These are phyloP conservation scores for Cyclocybe aegerita DNA, from an alignment of 768 basidiomycete species.

Conservation along the genomic window DNA sequence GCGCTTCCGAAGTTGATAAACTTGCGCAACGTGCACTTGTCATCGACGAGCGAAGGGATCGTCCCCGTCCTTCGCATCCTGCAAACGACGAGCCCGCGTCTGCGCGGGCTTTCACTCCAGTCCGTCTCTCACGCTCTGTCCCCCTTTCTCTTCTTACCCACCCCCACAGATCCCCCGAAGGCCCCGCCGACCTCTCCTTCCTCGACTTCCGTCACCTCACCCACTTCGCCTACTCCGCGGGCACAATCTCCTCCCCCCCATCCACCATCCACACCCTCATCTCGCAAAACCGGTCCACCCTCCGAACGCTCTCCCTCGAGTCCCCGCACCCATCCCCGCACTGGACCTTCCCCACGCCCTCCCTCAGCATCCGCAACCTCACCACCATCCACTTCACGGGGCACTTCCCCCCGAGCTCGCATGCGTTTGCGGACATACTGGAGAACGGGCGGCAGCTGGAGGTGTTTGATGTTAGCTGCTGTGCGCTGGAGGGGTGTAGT, in stretches of 20 bases:
- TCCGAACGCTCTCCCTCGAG: slow-evolving; percentile 55
- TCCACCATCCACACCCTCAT: slow-evolving; percentile 45
- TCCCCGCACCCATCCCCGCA: slow-evolving; percentile 47
- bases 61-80: slow-evolving; percentile 51
- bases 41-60: slow-evolving; percentile 55
- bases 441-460: slow-evolving; percentile 63
- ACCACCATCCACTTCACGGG: slow-evolving; percentile 64
- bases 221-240: slow-evolving; percentile 56
- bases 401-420: slow-evolving; percentile 46
- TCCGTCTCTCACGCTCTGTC: slow-evolving; percentile 23
- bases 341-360: slow-evolving; percentile 57
- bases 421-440: slow-evolving; percentile 60
- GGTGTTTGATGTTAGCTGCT: slow-evolving; percentile 50
- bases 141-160: neutral
- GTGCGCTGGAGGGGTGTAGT: slow-evolving; percentile 49
- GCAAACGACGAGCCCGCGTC: slow-evolving; percentile 47
- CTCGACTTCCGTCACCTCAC: slow-evolving; percentile 54
- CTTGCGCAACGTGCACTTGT: slow-evolving; percentile 59
- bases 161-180: slow-evolving; percentile 39
- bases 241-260: slow-evolving; percentile 26
- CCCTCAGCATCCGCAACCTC: slow-evolving; percentile 60
- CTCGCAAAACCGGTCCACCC: slow-evolving; percentile 46
- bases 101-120: slow-evolving; percentile 59
- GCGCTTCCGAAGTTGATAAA: slow-evolving; percentile 63
- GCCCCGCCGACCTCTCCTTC: slow-evolving; percentile 42